Conservation (phyloP, 805 yeast species). For the Wickerhamiella cacticola region DNA sequence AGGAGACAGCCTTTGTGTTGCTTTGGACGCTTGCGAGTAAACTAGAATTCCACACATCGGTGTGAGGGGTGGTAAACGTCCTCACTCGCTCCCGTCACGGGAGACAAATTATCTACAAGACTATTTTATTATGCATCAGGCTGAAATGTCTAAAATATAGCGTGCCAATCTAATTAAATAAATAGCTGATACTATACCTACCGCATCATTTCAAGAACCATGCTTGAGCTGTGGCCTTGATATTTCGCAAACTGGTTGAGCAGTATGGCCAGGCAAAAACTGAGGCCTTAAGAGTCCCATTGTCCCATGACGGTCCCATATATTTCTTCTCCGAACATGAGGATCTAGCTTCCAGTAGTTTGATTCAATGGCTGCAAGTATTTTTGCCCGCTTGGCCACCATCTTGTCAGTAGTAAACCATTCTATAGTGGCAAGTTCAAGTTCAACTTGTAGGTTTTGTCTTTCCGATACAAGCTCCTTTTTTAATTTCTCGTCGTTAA, state of each 20-base stretch:
- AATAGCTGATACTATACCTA: no score
- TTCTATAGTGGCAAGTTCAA: not conserved
- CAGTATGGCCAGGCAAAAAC: not conserved
- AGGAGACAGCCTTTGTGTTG: not conserved
- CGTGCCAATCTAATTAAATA: no score
- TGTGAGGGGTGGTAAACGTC: not conserved
- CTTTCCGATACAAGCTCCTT: not conserved
- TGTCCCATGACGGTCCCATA: conserved; percentile 63
- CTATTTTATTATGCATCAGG: no score
- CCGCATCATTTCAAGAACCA: no score
- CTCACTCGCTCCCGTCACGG: no score
- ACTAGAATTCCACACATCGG: conserved; percentile 29
- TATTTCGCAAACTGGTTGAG: not conserved
- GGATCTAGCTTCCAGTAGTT: conserved; percentile 62
- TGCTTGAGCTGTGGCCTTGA: not conserved
- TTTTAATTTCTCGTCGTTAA: not conserved
- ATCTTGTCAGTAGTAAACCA: conserved; percentile 2
- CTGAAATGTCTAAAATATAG: no score
- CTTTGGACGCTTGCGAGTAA: conserved; percentile 3
- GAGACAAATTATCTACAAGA: no score
- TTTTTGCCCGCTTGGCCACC: conserved; percentile 29
- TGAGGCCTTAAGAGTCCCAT: conserved; percentile 30
- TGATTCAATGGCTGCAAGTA: conserved; percentile 30
- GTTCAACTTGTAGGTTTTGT: not conserved
- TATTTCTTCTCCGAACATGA: conserved; percentile 63